Conservation (phyloP, 768 basidiomycete species). For the Amanita pallidorosea region DNA sequence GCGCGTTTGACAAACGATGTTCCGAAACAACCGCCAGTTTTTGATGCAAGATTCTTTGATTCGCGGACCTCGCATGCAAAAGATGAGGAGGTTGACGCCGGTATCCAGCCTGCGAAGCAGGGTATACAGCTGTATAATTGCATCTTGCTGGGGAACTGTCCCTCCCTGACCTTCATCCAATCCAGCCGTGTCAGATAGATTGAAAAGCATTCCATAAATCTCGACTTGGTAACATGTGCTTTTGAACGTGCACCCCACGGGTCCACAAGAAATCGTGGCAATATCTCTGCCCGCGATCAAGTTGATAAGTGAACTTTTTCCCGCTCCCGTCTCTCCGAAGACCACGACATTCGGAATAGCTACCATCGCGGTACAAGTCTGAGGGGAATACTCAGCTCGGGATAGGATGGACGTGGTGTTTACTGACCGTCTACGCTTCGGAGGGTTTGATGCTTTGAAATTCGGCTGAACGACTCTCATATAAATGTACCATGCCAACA, state of each 20-base stretch:
- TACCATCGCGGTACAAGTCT: background rate
- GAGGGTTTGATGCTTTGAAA: no score
- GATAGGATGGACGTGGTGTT: background rate
- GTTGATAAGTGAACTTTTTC: conserved; percentile 34
- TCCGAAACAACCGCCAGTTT: conserved; percentile 27
- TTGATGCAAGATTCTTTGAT: conserved; percentile 20
- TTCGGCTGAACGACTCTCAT: background rate
- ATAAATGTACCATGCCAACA: background rate
- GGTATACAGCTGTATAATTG: conserved; percentile 14
- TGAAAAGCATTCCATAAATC: conserved; percentile 14
- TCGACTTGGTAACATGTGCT: conserved; percentile 14
- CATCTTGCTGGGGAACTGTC: conserved; percentile 11
- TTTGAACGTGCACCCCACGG: conserved; percentile 24
- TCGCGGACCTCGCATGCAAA: conserved; percentile 27
- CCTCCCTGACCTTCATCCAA: conserved; percentile 23
- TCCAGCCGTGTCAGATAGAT: conserved; percentile 29
- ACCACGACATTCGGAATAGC: conserved; percentile 20
- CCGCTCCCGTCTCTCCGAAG: conserved; percentile 28
- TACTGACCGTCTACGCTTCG: background rate
- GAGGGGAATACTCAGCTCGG: background rate
- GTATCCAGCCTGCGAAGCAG: conserved; percentile 23
- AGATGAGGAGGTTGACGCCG: conserved; percentile 30
- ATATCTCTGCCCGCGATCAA: conserved; percentile 19
- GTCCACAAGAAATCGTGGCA: conserved; percentile 20
- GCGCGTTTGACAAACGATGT: conserved; percentile 24